Evolutionary conservation across 1,139 yeast species (phyloP), one percentile per base, ranked within the genome.

Genomic region (Suhomyces terraborum): DNA sequence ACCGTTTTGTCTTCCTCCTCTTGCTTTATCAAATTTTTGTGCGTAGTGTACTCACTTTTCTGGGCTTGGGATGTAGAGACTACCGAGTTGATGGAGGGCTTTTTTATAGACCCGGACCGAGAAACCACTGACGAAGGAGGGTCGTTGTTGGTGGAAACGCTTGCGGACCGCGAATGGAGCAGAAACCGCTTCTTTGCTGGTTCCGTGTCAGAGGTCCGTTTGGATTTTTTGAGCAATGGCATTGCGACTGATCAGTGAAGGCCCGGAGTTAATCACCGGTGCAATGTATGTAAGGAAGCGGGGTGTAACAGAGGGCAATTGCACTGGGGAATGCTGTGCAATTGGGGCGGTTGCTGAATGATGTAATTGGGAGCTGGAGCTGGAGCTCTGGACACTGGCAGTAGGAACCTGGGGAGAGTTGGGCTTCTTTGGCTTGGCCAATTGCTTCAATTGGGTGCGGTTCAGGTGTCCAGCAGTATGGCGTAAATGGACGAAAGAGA

Each of bases 41-140:
- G 35, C 10, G 44, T 31, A 9, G 37, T 29, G 25, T 40, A 35
- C 14, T 43, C 43, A 18, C 26, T 35, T 13, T 26, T 30, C 26
- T 33, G 40, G 8, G 14, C 8, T 8, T 32, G 9, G 10, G 39
- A 16, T 13, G 41, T 36, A n/a, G 26, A 12, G 8, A 32, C 27
- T 13, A 41, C 6, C 7, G 45, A 37, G 19, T 28, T 38, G 26
- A 22, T 29, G 8, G 33, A 16, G 7, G 41, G 36, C 10, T 17
- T 39, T 26, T 35, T 40, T 16, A 35, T 27, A 8, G 50, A 47
- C 30, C 34, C 35, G 19, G 45, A 35, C 5, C 50, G 36, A n/a
- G 44, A 37, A 10, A 35, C 35, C 10, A 14, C 28, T 16, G 19
- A 27, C 9, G 41, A 32, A 12, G 27, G 24, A 5, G 41, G 23